phyloP scores from a whole-genome alignment of 1,139 yeast species.

The Pichia sp. region DNA sequence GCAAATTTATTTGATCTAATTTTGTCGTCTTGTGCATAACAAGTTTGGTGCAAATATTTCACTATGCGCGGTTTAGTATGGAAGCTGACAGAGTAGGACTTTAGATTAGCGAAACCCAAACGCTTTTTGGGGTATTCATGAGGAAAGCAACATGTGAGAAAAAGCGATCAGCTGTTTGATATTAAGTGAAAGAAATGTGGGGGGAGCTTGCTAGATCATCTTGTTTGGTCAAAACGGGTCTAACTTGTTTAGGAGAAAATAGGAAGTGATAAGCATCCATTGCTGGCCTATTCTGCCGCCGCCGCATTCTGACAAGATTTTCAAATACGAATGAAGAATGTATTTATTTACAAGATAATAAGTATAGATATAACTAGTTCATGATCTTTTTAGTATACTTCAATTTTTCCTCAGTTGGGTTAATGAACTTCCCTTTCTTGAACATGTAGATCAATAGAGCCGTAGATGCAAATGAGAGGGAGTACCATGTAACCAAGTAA shows the following conservation, averaged over 20 bases:
- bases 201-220: not conserved
- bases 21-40: not conserved
- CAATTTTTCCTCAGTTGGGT: conserved; percentile 41
- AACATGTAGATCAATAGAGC: conserved; percentile 58
- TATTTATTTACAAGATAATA: not conserved
- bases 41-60: not conserved
- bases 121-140: not conserved
- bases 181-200: not conserved
- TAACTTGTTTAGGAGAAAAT: too few relatives aligned
- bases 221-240: too few relatives aligned
- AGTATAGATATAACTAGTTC: conserved; percentile 7
- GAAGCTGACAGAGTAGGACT: not conserved
- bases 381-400: conserved; percentile 40
- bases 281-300: too few relatives aligned
- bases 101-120: not conserved
- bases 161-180: not conserved
- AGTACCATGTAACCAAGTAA: conserved; percentile 93
- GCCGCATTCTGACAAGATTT: too few relatives aligned
- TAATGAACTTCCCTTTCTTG: conserved; percentile 43
- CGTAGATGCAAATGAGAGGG: conserved; percentile 67
- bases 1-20: not conserved
- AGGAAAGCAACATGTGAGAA: not conserved
- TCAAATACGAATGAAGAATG: too few relatives aligned
- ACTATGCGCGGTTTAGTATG: not conserved
- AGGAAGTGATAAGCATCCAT: too few relatives aligned